Evolutionary conservation across 1,284 basidiomycete genomes (phyloP).

Genomic region (Leccinum ponderosum): DNA sequence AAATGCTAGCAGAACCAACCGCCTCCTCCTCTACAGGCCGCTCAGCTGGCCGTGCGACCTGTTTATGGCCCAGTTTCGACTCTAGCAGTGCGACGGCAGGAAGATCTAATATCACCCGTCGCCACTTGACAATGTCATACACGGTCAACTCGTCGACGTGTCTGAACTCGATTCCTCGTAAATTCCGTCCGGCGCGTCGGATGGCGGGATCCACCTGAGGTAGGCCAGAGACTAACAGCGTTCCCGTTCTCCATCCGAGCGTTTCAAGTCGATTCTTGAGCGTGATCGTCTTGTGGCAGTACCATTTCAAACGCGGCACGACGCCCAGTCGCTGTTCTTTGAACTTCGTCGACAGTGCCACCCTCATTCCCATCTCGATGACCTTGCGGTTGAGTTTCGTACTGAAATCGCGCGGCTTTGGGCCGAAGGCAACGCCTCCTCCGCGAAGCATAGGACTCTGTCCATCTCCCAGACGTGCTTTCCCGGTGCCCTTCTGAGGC

Average conservation of each 20-base stretch:
- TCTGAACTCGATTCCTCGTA: conserved; percentile 62
- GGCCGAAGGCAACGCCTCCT: conserved; percentile 91
- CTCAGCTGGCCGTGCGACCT: conserved; percentile 2
- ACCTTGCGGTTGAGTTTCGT: conserved; percentile 91
- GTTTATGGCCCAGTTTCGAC: conserved; percentile 44
- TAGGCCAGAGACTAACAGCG: conserved; percentile 71
- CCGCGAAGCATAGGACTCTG: conserved; percentile 90
- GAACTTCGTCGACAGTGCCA: conserved; percentile 83
- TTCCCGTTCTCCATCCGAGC: conserved; percentile 61
- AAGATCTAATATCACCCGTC: conserved; percentile 67
- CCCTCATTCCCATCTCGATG: conserved; percentile 89
- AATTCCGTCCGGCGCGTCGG: conserved; percentile 58
- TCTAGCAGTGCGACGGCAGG: conserved; percentile 73
- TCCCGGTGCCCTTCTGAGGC: conserved; percentile 91
- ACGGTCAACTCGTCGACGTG: conserved; percentile 69
- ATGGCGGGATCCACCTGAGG: conserved; percentile 56
- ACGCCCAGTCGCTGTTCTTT: conserved; percentile 75
- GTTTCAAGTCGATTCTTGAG: conserved; percentile 58
- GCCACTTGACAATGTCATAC: conserved; percentile 80
- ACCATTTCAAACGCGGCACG: conserved; percentile 73
- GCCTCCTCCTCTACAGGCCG: conserved; percentile 5
- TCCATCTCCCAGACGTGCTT: conserved; percentile 86
- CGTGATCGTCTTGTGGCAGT: conserved; percentile 63
- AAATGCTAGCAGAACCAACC: background rate
- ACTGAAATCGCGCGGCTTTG: conserved; percentile 88